Evolutionary conservation across 768 basidiomycete genomes (phyloP).

Genomic region (Tylopilus felleus): DNA sequence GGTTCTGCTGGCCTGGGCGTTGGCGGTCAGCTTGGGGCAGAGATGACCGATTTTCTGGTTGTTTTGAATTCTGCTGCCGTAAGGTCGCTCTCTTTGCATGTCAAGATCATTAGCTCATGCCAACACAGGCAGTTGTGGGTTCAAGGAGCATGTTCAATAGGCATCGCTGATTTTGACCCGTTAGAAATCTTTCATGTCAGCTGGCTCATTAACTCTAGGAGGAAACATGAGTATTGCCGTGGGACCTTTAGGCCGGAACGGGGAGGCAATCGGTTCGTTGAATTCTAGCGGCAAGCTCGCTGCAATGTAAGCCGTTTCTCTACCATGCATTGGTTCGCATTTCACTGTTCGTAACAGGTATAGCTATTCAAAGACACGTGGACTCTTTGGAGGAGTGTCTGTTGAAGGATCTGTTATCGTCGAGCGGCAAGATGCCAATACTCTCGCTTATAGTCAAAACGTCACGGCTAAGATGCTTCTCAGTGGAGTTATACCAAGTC

Average conservation of each 20-base stretch:
- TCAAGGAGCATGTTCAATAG: neutral
- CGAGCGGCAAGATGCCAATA: conserved; percentile 91
- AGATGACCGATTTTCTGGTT: conserved; percentile 89
- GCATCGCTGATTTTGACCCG: conserved; percentile 10
- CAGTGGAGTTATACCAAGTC: conserved; percentile 68
- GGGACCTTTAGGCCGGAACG: conserved; percentile 91
- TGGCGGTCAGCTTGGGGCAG: conserved; percentile 79
- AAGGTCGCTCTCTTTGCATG: conserved; percentile 28
- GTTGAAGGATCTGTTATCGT: conserved; percentile 88
- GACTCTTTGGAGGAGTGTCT: conserved; percentile 90
- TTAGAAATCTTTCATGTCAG: conserved; percentile 88
- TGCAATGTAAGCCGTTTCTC: conserved; percentile 62
- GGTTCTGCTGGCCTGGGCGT: conserved; percentile 89
- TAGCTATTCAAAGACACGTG: conserved; percentile 88
- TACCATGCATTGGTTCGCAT: neutral
- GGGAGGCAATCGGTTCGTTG: conserved; percentile 81
- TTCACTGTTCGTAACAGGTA: conserved; percentile 48
- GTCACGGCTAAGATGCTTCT: conserved; percentile 80
- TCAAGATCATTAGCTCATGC: conserved; percentile 4
- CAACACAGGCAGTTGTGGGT: conserved; percentile 59
- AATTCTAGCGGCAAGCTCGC: conserved; percentile 85
- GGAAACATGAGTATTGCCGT: conserved; percentile 88
- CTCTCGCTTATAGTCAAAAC: conserved; percentile 69
- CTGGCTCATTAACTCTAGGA: conserved; percentile 86
- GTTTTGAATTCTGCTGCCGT: conserved; percentile 83